A percentile compares a stretch with the other conserved stretches of the same genome.
Conservation (phyloP, 1,284 basidiomycete species). For the Inonotus hispidus region DNA sequence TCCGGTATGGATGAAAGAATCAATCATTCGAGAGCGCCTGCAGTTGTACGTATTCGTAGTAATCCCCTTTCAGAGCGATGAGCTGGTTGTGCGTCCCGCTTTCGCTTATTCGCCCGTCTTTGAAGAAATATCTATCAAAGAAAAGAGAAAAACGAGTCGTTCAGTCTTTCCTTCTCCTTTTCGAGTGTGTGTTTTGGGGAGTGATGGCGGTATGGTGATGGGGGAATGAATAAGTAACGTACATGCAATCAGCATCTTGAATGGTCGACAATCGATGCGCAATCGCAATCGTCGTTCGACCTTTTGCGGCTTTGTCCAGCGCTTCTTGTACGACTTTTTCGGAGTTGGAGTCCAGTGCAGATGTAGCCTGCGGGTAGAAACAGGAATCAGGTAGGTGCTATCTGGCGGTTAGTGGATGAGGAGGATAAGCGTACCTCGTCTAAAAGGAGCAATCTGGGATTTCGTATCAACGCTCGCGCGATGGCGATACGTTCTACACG, state of each 20-base stretch:
- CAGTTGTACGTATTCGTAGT: constrained; percentile 87
- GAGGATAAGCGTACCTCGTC: constrained; percentile 52
- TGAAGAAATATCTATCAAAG: constrained; percentile 74
- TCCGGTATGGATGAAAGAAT: neutral
- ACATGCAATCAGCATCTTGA: constrained; percentile 91
- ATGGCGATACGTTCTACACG: constrained; percentile 89
- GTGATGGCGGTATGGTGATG: too few relatives aligned
- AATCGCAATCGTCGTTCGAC: constrained; percentile 88
- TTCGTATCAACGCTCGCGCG: constrained; percentile 88
- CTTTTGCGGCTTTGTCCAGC: constrained; percentile 86
- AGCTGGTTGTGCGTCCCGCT: constrained; percentile 86
- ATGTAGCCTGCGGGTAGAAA: constrained; percentile 55
- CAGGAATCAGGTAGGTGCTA: neutral
- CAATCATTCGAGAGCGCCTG: constrained; percentile 43
- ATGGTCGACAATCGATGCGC: constrained; percentile 93
- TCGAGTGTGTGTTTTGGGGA: too few relatives aligned
- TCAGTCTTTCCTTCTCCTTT: too few relatives aligned
- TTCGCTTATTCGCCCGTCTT: constrained; percentile 86
- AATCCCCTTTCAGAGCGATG: constrained; percentile 66
- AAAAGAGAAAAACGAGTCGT: too few relatives aligned
- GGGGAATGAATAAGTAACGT: constrained; percentile 31
- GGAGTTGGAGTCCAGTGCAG: constrained; percentile 90
- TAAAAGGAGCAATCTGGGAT: constrained; percentile 87
- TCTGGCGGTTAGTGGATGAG: neutral
- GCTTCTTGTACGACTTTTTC: constrained; percentile 95